These are phyloP conservation scores for Hyaloscypha hepaticicola DNA, from an alignment of 495 filamentous ascomycete genomes.

Conservation along the genomic window DNA sequence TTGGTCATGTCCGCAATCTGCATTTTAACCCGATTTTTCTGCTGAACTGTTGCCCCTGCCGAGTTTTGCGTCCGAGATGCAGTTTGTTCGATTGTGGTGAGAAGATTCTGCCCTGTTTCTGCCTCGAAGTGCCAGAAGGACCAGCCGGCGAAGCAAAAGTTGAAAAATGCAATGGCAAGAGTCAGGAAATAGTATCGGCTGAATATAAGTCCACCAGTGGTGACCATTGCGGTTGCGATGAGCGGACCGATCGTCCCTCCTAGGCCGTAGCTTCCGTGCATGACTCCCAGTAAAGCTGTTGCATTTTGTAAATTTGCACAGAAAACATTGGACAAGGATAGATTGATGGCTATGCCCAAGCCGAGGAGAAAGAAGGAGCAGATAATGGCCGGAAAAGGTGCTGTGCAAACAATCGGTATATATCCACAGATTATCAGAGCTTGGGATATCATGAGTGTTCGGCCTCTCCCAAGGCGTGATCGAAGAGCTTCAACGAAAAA, in stretches of 20 bases:
- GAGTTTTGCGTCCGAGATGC: slow-evolving; percentile 33
- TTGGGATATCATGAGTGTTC: slow-evolving; percentile 57
- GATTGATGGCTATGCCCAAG: slow-evolving; percentile 61
- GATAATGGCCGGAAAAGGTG: slow-evolving; percentile 68
- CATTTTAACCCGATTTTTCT: slow-evolving; percentile 37
- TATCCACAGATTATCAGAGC: slow-evolving; percentile 51
- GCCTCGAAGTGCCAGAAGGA: slow-evolving; percentile 56
- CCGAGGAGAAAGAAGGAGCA: slow-evolving; percentile 66
- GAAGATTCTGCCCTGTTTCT: slow-evolving; percentile 42
- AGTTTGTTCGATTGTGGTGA: slow-evolving; percentile 40
- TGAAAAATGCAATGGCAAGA: slow-evolving; percentile 49
- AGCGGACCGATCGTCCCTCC: slow-evolving; percentile 48
- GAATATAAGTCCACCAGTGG: slow-evolving; percentile 47
- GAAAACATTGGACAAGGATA: slow-evolving; percentile 75
- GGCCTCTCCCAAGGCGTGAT: slow-evolving; percentile 62
- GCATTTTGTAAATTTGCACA: slow-evolving; percentile 64
- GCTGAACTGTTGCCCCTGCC: background rate
- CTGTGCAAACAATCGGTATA: slow-evolving; percentile 60
- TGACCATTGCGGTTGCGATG: slow-evolving; percentile 65
- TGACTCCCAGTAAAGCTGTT: slow-evolving; percentile 59
- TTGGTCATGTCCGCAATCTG: slow-evolving; percentile 34
- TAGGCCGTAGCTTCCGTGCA: slow-evolving; percentile 68
- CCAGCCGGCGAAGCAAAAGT: slow-evolving; percentile 51
- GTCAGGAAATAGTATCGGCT: slow-evolving; percentile 60
- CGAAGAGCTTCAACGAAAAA: slow-evolving; percentile 59